Evolutionary conservation across 2,329 filamentous ascomycete species (phyloP).

Genomic region (Cladophialophora bantiana): DNA sequence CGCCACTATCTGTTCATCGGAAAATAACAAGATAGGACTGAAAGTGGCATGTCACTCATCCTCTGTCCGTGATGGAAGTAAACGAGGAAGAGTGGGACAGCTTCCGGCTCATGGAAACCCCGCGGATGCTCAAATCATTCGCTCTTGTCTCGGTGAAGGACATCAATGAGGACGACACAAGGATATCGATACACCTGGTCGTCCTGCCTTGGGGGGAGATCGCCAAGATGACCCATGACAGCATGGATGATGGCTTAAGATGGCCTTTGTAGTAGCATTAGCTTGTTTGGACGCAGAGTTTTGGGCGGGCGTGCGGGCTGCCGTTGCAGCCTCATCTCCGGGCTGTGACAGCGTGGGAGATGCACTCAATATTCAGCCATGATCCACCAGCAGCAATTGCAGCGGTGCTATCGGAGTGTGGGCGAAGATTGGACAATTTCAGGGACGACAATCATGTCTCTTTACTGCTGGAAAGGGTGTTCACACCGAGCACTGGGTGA

Average conservation of each 20-base stretch:
- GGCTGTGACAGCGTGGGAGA: conserved; percentile 25
- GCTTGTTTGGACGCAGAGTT: conserved; percentile 9
- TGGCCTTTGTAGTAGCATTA: conserved; percentile 33
- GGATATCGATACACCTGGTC: conserved; percentile 48
- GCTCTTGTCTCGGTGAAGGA: conserved; percentile 40
- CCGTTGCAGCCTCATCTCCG: conserved; percentile 33
- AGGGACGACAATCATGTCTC: conserved; percentile 4
- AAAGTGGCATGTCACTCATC: conserved; percentile 34
- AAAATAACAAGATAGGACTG: conserved; percentile 18
- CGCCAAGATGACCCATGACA: conserved; percentile 38
- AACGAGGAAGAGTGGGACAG: conserved; percentile 42
- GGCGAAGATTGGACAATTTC: conserved; percentile 8
- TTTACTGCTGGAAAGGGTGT: background rate
- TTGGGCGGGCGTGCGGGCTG: conserved; percentile 19
- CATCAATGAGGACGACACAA: conserved; percentile 14
- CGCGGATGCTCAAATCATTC: conserved; percentile 42
- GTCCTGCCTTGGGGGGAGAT: conserved; percentile 47
- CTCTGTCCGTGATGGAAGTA: conserved; percentile 35
- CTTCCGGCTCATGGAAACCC: conserved; percentile 42
- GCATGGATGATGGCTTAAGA: conserved; percentile 39
- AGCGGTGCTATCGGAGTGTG: conserved; percentile 22
- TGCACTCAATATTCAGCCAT: conserved; percentile 11
- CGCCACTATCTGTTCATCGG: conserved; percentile 5
- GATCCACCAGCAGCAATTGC: conserved; percentile 11
- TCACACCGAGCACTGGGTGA: background rate